Base-by-base conservation (phyloP, 306 rosid species). In the Luffa aegyptiaca region DNA sequence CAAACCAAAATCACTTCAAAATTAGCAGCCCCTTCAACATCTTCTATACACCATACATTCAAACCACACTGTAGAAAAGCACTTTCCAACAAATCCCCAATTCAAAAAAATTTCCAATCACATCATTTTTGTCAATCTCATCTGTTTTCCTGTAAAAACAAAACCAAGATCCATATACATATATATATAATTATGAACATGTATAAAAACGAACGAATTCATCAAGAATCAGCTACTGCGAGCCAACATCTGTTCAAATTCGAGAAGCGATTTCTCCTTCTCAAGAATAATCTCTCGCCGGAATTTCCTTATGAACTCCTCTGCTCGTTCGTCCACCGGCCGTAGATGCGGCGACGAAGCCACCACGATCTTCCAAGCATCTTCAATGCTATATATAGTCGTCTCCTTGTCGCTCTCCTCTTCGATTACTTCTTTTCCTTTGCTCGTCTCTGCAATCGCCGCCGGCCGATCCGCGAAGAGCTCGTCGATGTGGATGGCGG, bases 231-330 rank as follows among this genome's bases (percentile, higher is more conserved):
- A 88, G 17, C 84, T 2, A 69, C 91, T 31, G 1, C 89, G 84
- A 6, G 75, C 86, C 56, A 86, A 75, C 89, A 82, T 88, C 89
- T 84, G 82, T 41, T 88, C 84, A 44, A 79, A 84, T 56, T 88
- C 88, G 8, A 78, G 84, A 59, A 80, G 37, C 8, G 92, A 88
- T 46, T 75, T 88, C 73, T 86, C 92, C 81, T 86, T 88, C 77
- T 88, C 88, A 14, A 88, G 86, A 80, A 76, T 83, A 82, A 88
- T 88, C 7, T 88, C 89, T 76, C 76, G 80, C 75, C 86, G 86
- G 72, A 90, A 85, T 78, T 87, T 92, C 70, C 75, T 53, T 48
- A 92, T 90, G 81, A 92, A 92, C 66, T 89, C 93, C 79, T 92
- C 97, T 1, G 87, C 92, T 41, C 92, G 83, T 59, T 88, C 90